Evolutionary conservation across 2,329 filamentous ascomycete genomes (phyloP).

Genomic region (Allantophomopsis cytisporea): DNA sequence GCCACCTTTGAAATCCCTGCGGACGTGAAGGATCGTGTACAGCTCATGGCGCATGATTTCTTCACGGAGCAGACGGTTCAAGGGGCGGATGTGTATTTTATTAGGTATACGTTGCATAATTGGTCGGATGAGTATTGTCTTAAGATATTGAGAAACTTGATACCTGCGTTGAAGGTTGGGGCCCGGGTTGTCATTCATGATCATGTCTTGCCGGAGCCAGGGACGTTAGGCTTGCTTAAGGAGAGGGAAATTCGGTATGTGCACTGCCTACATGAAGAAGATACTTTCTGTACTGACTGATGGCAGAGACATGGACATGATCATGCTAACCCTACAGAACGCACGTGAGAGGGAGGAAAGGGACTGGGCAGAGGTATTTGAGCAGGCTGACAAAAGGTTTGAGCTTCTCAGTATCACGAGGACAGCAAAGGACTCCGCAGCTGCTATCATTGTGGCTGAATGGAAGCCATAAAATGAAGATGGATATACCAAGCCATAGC

Average conservation of each 20-base stretch:
- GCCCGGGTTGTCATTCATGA: conserved; percentile 20
- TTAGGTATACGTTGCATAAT: conserved; percentile 32
- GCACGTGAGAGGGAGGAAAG: background rate
- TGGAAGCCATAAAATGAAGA: background rate
- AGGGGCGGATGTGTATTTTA: conserved; percentile 27
- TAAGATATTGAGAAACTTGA: conserved; percentile 20
- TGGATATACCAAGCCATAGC: too few species aligned
- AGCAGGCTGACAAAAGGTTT: background rate
- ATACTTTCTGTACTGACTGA: too few species aligned
- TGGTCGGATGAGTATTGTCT: conserved; percentile 26
- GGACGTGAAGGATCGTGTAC: conserved; percentile 8
- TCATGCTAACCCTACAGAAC: background rate
- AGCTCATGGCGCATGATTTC: conserved; percentile 25
- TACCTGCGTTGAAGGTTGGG: conserved; percentile 26
- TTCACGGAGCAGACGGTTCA: conserved; percentile 26
- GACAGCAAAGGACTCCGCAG: background rate
- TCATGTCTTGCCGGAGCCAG: conserved; percentile 4
- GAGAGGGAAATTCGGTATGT: conserved; percentile 4
- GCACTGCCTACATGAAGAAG: too few species aligned
- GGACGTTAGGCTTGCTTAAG: conserved; percentile 1
- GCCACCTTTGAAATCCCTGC: conserved; percentile 3
- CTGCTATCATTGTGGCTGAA: background rate
- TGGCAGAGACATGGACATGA: background rate
- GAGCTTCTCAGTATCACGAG: background rate
- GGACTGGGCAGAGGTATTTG: background rate